Base-by-base conservation (phyloP, 768 basidiomycete species). In the Amanita rimosa region DNA sequence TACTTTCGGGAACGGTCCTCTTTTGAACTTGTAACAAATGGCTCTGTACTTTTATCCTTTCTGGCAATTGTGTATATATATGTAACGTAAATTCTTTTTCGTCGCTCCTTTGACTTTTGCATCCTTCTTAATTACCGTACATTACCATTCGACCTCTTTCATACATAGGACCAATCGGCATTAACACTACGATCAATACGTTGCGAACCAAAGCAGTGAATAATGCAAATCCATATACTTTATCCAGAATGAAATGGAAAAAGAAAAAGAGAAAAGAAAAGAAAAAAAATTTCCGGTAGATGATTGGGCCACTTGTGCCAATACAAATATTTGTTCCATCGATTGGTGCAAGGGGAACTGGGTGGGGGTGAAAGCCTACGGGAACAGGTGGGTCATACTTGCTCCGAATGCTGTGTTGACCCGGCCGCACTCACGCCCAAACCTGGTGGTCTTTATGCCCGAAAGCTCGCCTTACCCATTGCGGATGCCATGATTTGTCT, bases 51-150 rank as follows among this genome's bases (percentile, higher is more conserved):
- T 49, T 49, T 49, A 41, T 24, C 48, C 29, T 42, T 41, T 6
- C 36, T 49, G 48, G 40, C 40, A 42, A 49, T 31, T 14, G 40
- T 49, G 40, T 49, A 49, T 49, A 49, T 42, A 49, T 49, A 33
- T 49, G 48, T 49, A 49, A 49, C 31, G 22, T 49, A 43, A 49
- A 42, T 24, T 46, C 31, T 26, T 27, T 26, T 26, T 48, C 7
- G 40, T 21, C 35, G n/a, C 29, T 38, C 24, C n/a, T 34, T 42
- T 39, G 16, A 19, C 13, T n/a, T n/a, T 42, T 40, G 47, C 47
- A 48, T n/a, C 47, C 39, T 26, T 29, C 37, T 40, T 49, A 49
- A 49, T 49, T 43, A 49, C 48, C 48, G 40, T 49, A 49, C 48
- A 35, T 49, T 49, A 43, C 40, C 48, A 42, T 42, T 49, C 33